These are phyloP conservation scores for Fusarium subtropicale DNA, from an alignment of 2,329 filamentous ascomycete species.

Conservation along the genomic window DNA sequence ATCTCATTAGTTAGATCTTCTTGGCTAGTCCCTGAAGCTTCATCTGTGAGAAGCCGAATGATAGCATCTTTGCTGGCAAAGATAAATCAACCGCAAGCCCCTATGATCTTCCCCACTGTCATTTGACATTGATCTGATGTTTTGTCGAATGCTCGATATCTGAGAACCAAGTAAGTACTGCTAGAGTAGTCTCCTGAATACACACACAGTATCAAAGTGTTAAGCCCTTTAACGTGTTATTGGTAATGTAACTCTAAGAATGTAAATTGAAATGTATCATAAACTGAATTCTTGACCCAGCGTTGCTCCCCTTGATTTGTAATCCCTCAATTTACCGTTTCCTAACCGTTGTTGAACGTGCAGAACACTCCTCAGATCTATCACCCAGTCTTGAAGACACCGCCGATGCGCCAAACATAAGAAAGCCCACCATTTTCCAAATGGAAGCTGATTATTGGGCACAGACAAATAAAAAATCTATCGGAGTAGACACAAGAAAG, in stretches of 20 bases:
- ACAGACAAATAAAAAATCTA: constrained; percentile 8
- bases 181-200: neutral
- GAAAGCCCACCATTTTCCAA: constrained; percentile 27
- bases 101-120: neutral
- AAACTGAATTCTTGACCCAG: neutral
- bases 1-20: neutral
- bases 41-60: neutral
- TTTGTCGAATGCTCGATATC: neutral
- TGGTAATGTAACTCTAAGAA: neutral
- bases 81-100: neutral
- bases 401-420: constrained; percentile 27
- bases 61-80: neutral
- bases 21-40: neutral
- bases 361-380: constrained; percentile 24
- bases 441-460: constrained; percentile 13
- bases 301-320: neutral
- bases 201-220: neutral
- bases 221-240: neutral
- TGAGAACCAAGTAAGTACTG: neutral
- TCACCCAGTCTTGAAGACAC: constrained; percentile 18
- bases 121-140: neutral
- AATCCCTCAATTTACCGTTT: neutral
- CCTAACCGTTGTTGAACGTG: constrained; percentile 2
- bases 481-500: constrained; percentile 1
- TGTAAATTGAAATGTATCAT: constrained; percentile 9